Evolutionary conservation across 441 rosid species (phyloP), one percentile per base, ranked within the genome.

Genomic region (Aleurites moluccanus): DNA sequence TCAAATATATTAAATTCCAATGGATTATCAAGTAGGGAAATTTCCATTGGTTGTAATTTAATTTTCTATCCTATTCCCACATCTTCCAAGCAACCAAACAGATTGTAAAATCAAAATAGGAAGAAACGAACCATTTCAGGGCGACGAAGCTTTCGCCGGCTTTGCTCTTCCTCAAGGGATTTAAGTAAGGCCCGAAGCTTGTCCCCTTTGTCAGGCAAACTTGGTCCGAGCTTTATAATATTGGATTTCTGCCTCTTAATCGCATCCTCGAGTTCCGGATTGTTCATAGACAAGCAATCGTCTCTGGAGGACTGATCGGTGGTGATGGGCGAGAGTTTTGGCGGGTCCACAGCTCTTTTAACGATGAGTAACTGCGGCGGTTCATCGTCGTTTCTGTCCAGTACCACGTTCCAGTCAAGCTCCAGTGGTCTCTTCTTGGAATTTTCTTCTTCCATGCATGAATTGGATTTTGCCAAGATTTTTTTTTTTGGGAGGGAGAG

Each of bases 121-220:
- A 69, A 10, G 10, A 79, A 75, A 60, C 64, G 27, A 74, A 82
- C 91, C 89, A 67, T 62, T 40, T 73, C 72, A 4, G 76, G 38
- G 4, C 72, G 79, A 0, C 25, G 75, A 73, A 69, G 80, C 25
- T 75, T 74, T 73, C 97, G 79, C 42, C 88, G 87, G 9, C 81
- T 78, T 62, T 71, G 78, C 91, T 91, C 97, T 4, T 84, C 88
- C 76, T 77, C 79, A 4, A 87, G 85, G 27, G 28, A 61, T 10
- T 74, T 65, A 77, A 92, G 70, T 47, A 0, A 28, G n/a, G 53
- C 53, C 10, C 75, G 79, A 42, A 89, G 69, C 84, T 72, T 92
- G 62, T 74, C 73, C 2, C 98, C 98, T 7, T 78, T 78, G 59
- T 94, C 98, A 1, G 73, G 76, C 80, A 94, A 80, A 1, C 0